Percentiles rank a stretch among this genome's conserved stretches.
Conservation (phyloP, 2,329 filamentous ascomycete genomes). For the Penicillium sp. region DNA sequence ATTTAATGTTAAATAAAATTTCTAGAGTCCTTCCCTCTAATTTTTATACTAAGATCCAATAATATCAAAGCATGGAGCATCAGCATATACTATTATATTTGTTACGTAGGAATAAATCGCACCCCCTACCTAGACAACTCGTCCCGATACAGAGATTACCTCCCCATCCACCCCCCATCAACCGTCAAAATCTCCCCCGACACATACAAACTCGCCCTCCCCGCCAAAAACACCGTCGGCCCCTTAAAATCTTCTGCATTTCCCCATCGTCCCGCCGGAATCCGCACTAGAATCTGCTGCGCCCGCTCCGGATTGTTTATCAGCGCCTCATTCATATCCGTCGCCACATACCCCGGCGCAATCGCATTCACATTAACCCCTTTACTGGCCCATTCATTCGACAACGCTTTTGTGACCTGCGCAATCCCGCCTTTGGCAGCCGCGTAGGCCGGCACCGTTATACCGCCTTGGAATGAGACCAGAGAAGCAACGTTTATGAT, state of each 20-base stretch:
- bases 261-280: conserved; percentile 82
- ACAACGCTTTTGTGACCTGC: conserved; percentile 74
- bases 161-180: conserved; percentile 90
- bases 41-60: no score
- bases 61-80: no score
- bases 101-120: no score
- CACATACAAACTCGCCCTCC: conserved; percentile 71
- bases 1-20: no score
- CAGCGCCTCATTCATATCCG: conserved; percentile 88
- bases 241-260: conserved; percentile 84
- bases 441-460: conserved; percentile 79
- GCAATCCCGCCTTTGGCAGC: conserved; percentile 76
- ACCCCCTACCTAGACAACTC: no score
- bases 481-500: conserved; percentile 79
- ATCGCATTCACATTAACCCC: conserved; percentile 84
- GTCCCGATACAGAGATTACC: conserved; percentile 65
- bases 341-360: conserved; percentile 84
- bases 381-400: conserved; percentile 75
- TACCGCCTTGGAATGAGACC: conserved; percentile 73
- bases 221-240: conserved; percentile 70
- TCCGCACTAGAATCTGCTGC: conserved; percentile 70
- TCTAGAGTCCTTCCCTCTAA: no score
- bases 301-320: conserved; percentile 67
- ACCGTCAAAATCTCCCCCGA: conserved; percentile 78
- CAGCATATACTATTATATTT: no score